Percentiles rank a stretch among this genome's conserved stretches.
phyloP scores from a whole-genome alignment of 2,329 filamentous ascomycete genomes.

The Harringtonia lauricola region DNA sequence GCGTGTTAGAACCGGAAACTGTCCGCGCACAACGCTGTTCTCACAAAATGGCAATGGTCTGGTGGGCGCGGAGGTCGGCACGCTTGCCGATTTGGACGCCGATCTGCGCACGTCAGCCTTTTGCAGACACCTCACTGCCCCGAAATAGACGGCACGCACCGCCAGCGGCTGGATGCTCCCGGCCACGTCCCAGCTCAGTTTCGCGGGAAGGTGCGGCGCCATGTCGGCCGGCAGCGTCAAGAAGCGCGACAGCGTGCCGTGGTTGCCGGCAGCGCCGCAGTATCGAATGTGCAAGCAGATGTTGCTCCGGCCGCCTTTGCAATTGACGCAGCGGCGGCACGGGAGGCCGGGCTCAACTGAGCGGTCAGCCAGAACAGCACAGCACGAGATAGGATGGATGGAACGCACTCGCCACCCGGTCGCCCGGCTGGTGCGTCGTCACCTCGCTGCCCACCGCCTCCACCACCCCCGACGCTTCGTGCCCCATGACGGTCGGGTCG shows the following conservation, averaged over 20 bases:
- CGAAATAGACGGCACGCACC: slow-evolving; percentile 18
- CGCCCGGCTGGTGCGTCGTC: slow-evolving; percentile 54
- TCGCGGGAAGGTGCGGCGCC: slow-evolving; percentile 77
- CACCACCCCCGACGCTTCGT: slow-evolving; percentile 65
- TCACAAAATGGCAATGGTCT: slow-evolving; percentile 65
- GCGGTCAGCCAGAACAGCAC: neutral
- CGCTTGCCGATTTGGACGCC: slow-evolving; percentile 68
- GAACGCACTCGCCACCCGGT: slow-evolving; percentile 51
- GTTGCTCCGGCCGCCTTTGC: slow-evolving; percentile 78
- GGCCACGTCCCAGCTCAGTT: slow-evolving; percentile 70
- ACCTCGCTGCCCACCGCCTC: slow-evolving; percentile 57
- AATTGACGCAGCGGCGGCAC: slow-evolving; percentile 67
- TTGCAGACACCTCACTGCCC: no score
- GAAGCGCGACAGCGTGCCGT: slow-evolving; percentile 81
- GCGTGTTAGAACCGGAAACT: no score
- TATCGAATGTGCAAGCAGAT: slow-evolving; percentile 85
- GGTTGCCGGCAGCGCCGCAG: slow-evolving; percentile 79
- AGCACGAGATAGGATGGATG: neutral
- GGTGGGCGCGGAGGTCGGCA: slow-evolving; percentile 58
- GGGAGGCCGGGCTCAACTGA: slow-evolving; percentile 79
- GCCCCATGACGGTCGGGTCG: slow-evolving; percentile 68
- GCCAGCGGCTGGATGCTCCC: slow-evolving; percentile 81
- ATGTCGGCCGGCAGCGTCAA: slow-evolving; percentile 78
- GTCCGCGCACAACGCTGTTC: no score
- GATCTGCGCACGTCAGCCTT: slow-evolving; percentile 23